A percentile compares a stretch with the other conserved stretches of the same genome.
These are phyloP conservation scores for Cutaneotrichosporon sp. DNA, from an alignment of 1,284 basidiomycete genomes.

Conservation along the genomic window DNA sequence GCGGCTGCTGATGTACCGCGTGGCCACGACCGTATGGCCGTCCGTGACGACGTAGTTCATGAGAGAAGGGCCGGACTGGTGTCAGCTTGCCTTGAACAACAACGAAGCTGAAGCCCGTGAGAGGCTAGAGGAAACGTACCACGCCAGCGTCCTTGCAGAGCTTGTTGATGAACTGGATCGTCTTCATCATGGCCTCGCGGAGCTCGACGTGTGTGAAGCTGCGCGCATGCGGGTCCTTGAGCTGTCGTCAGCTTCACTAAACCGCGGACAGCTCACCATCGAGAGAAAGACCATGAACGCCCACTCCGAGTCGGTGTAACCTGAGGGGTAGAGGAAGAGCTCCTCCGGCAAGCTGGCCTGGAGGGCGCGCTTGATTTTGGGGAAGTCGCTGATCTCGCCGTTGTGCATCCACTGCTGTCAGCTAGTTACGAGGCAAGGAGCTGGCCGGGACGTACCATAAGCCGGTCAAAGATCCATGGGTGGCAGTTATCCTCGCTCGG, in stretches of 20 bases:
- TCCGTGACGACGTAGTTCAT: slow-evolving; percentile 98
- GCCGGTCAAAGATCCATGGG: slow-evolving; percentile 80
- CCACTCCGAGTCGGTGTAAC: slow-evolving; percentile 98
- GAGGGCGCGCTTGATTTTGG: slow-evolving; percentile 73
- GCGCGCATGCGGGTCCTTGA: slow-evolving; percentile 72
- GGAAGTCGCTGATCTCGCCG: slow-evolving; percentile 79
- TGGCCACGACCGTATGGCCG: slow-evolving; percentile 88
- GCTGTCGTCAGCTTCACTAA: too few relatives aligned
- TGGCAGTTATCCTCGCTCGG: slow-evolving; percentile 93
- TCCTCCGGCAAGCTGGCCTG: slow-evolving; percentile 75
- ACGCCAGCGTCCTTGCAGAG: slow-evolving; percentile 73
- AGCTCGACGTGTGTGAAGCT: slow-evolving; percentile 51
- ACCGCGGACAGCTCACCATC: too few relatives aligned
- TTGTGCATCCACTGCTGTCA: slow-evolving; percentile 87
- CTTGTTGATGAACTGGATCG: slow-evolving; percentile 74
- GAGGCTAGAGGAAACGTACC: too few relatives aligned
- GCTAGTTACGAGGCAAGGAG: too few relatives aligned
- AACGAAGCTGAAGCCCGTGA: too few relatives aligned
- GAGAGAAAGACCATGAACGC: slow-evolving; percentile 88
- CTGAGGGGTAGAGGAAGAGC: slow-evolving; percentile 79
- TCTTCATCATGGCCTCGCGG: slow-evolving; percentile 78
- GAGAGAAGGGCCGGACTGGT: slow-evolving; percentile 68
- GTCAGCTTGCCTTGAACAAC: too few relatives aligned
- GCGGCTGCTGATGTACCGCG: slow-evolving; percentile 88
- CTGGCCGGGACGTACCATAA: slow-evolving; percentile 72